phyloP scores from a whole-genome alignment of 129 eudicot genomes.

The Arctium minus region DNA sequence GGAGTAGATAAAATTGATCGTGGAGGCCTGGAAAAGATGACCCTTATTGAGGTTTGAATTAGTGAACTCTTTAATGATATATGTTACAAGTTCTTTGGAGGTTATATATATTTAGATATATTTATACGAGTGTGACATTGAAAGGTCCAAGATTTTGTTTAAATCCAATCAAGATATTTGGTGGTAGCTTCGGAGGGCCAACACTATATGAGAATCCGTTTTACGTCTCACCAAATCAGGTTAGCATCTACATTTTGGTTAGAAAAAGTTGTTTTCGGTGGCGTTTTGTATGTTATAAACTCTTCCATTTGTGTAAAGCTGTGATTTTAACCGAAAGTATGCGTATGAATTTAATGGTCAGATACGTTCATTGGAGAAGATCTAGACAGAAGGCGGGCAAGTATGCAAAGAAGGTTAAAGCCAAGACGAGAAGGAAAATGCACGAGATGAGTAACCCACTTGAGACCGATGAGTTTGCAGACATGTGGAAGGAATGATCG shows the following conservation, averaged over 20 bases:
- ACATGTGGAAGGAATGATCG: slow-evolving; percentile 81
- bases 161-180: slow-evolving; percentile 89
- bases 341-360: too few relatives aligned
- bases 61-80: not conserved
- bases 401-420: slow-evolving; percentile 92
- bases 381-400: slow-evolving; percentile 67
- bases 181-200: slow-evolving; percentile 99
- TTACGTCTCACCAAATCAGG: slow-evolving; percentile 96
- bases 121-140: not conserved
- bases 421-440: slow-evolving; percentile 86
- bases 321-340: too few relatives aligned
- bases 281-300: too few relatives aligned
- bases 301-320: too few relatives aligned
- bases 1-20: slow-evolving; percentile 77
- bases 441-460: slow-evolving; percentile 71
- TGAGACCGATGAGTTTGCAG: slow-evolving; percentile 83
- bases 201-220: slow-evolving; percentile 92
- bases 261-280: too few relatives aligned
- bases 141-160: slow-evolving; percentile 96
- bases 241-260: not conserved
- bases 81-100: not conserved
- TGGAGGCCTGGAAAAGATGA: slow-evolving; percentile 88
- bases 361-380: slow-evolving; percentile 69
- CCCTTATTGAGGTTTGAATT: slow-evolving; percentile 80
- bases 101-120: not conserved